Conservation (phyloP, 441 rosid genomes). For the Euphorbia schlechtendalii region DNA sequence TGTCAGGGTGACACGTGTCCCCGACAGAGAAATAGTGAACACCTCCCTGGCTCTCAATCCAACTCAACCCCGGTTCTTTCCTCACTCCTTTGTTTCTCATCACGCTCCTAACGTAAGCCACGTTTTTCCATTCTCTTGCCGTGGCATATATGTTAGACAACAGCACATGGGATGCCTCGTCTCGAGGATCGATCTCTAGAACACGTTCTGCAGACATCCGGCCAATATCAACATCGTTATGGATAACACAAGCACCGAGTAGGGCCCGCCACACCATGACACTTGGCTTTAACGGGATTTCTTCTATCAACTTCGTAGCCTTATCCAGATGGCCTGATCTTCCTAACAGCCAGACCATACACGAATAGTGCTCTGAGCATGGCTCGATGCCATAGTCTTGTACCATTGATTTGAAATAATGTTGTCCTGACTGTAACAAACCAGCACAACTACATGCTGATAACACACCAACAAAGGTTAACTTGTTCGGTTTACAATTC, state of each 20-base stretch:
- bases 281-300: conserved; percentile 60
- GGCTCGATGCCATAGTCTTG: conserved; percentile 62
- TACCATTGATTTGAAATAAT: conserved; percentile 66
- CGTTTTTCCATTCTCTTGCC: conserved; percentile 61
- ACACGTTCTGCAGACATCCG: conserved; percentile 46
- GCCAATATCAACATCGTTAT: conserved; percentile 61
- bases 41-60: conserved; percentile 68
- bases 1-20: conserved; percentile 54
- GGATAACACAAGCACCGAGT: conserved; percentile 73
- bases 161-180: conserved; percentile 69
- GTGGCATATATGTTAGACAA: conserved; percentile 71
- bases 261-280: conserved; percentile 76
- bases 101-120: conserved; percentile 50
- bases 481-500: conserved; percentile 41
- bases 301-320: conserved; percentile 57
- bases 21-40: conserved; percentile 65
- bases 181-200: conserved; percentile 68
- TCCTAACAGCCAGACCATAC: conserved; percentile 81
- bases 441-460: conserved; percentile 87
- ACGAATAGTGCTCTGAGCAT: conserved; percentile 69
- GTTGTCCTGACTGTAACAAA: conserved; percentile 48
- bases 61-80: conserved; percentile 86
- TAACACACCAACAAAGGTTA: conserved; percentile 56
- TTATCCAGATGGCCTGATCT: conserved; percentile 63
- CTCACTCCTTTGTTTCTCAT: conserved; percentile 69